Evolutionary conservation across 768 basidiomycete species (phyloP), one percentile per base, ranked within the genome.

Genomic region (Trametes sanguinea): DNA sequence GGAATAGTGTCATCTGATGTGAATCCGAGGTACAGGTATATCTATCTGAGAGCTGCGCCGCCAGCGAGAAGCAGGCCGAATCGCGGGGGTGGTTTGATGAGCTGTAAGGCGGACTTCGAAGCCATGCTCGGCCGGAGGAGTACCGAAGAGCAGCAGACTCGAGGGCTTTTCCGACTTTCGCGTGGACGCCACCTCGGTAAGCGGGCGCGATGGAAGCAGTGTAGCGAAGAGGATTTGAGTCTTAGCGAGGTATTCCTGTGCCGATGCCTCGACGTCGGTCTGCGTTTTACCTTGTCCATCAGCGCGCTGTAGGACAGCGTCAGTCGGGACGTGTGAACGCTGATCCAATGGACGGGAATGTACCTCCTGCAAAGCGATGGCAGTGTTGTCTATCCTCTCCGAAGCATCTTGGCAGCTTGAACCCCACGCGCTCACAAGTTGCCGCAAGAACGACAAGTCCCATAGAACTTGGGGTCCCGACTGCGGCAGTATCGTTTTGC

Each of bases 41-140:
- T 57, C 30, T 69, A 71, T 54, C 70, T 68, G 43, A 63, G 50
- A 61, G 73, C 70, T 62, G 75, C 72, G 66, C 76, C 80, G 54
- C 83, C 87, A 60, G 90, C 79, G 59, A 92, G 78, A 48, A 94
- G 75, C 69, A 92, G 76, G 14, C 89, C 89, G 74, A 94, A 91
- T 60, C 92, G 80, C 45, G 88, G 80, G 43, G 86, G 85, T 16
- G 90, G 84, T 65, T 88, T 90, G 22, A 85, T 87, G 35, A 89
- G 72, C 42, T 87, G 83, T 45, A 91, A 69, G 32, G 85, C 82
- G 40, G 85, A 75, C 53, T 85, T 85, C 81, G 68, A 85, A 84
- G 29, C 81, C 77, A 61, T 83, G 78, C 51, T 87, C 85, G 42
- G 76, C 66, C 14, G 73, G 67, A 59, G 89, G 85, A 30, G 77